A percentile compares a stretch with the other conserved stretches of the same genome.
Conservation (phyloP, 2,329 filamentous ascomycete species). For the Amauroascus niger region DNA sequence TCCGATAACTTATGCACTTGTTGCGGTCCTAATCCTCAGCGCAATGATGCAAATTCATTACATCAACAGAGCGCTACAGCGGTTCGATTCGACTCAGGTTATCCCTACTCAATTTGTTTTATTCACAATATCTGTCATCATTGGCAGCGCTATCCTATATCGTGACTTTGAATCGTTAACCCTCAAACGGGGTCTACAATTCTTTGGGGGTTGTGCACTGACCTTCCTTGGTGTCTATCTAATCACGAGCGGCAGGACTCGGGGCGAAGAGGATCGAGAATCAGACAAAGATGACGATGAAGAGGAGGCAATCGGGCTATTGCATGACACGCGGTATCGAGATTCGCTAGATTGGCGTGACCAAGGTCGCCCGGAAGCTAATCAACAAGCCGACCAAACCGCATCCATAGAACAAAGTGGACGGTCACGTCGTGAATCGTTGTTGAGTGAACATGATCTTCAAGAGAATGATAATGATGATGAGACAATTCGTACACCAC, state of each 20-base stretch:
- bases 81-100: conserved; percentile 94
- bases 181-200: conserved; percentile 64
- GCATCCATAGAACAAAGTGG: conserved; percentile 2
- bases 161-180: conserved; percentile 85
- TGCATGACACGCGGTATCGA: conserved; percentile 31
- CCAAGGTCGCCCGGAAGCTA: not conserved
- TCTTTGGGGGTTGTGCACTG: conserved; percentile 77
- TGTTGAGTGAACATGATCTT: conserved; percentile 22
- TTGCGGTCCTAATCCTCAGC: conserved; percentile 67
- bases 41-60: conserved; percentile 97
- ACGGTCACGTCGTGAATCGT: conserved; percentile 28
- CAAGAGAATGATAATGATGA: conserved; percentile 26
- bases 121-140: conserved; percentile 90
- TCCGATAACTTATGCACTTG: conserved; percentile 79
- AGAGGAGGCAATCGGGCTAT: conserved; percentile 43
- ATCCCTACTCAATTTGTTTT: conserved; percentile 96
- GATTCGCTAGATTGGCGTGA: conserved; percentile 25
- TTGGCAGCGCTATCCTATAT: conserved; percentile 87
- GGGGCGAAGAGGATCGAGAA: conserved; percentile 49
- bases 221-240: conserved; percentile 97
- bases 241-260: conserved; percentile 73
- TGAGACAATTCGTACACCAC: conserved; percentile 28
- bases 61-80: conserved; percentile 78
- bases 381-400: not conserved
- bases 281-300: conserved; percentile 58